Evolutionary conservation across 2,329 filamentous ascomycete genomes (phyloP), one percentile per base, ranked within the genome.

Genomic region (Ceratocystis colombiana): DNA sequence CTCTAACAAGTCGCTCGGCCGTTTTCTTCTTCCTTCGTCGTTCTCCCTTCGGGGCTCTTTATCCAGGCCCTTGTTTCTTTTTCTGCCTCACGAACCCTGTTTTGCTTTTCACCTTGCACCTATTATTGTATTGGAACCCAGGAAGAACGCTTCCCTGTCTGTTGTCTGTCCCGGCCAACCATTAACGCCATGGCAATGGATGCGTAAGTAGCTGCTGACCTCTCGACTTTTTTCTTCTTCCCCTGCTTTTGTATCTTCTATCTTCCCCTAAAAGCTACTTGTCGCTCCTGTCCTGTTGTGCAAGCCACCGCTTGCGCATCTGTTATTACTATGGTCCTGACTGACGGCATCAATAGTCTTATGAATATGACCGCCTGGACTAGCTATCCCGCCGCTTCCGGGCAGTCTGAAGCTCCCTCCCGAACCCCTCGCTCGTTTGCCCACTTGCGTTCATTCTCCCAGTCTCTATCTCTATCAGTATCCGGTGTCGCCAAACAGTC

Each of bases 301-400:
- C 46, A 17, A 30, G 20, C 33, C 63, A 55, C 46, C 20, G 20
- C 17, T 25, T 28, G 22, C 20, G 25, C 48, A 20, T 50, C 37
- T 41, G 37, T 15, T 41, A 48, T 17, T 22, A 44, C 25, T 28
- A 67, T 67, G 65, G 65, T 57, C 61, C 61, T 67, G 15, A 37
- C 65, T 67, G 65, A 67, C 65, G 62, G 55, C 41, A 61, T 68
- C 45, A 66, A 66, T 71, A 84, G 81, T 74, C 80, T 84, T 73
- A 79, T 83, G 68, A 78, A 79, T 69, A 77, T 82, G 68, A 76
- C 79, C 70, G 78, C 79, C 73, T 84, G 80, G 79, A 76, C 79
- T 70, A 79, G 79, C 73, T 78, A 78, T 70, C 44, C 64, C 30
- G 45, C 46, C 17, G 41, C 64, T 37, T 61, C 62, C 48, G 55